Conservation (phyloP, 2,329 filamentous ascomycete species). For the Fusarium sororula region DNA sequence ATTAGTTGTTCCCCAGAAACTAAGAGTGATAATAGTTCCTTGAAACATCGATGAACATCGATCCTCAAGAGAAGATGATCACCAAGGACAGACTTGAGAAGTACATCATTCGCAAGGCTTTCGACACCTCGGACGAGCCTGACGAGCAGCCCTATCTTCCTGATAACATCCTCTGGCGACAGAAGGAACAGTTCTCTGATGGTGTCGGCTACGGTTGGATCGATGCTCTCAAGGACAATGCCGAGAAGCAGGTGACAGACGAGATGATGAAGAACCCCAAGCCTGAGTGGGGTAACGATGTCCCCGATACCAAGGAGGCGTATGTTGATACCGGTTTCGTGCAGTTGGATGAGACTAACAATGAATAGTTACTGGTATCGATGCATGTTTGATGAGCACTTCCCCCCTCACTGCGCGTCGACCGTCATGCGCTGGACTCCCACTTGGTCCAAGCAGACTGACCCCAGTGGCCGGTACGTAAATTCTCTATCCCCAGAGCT, state of each 20-base stretch:
- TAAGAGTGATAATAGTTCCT: slow-evolving; percentile 71
- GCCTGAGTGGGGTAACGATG: slow-evolving; percentile 91
- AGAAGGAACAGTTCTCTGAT: slow-evolving; percentile 99
- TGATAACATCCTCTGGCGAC: slow-evolving; percentile 93
- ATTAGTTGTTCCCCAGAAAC: slow-evolving; percentile 3
- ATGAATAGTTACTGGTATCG: slow-evolving; percentile 88
- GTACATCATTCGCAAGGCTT: slow-evolving; percentile 97
- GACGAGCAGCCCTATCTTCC: slow-evolving; percentile 87
- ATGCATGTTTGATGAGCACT: slow-evolving; percentile 98
- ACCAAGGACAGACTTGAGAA: slow-evolving; percentile 91
- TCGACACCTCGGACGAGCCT: slow-evolving; percentile 91
- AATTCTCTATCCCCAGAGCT: neutral
- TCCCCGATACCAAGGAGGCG: slow-evolving; percentile 97
- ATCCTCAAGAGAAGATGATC: slow-evolving; percentile 96
- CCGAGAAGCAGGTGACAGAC: slow-evolving; percentile 88
- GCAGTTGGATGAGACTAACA: slow-evolving; percentile 37
- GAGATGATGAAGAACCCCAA: slow-evolving; percentile 99
- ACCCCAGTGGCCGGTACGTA: slow-evolving; percentile 85
- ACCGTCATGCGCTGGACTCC: slow-evolving; percentile 98
- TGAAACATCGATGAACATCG: slow-evolving; percentile 90
- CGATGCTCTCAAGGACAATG: slow-evolving; percentile 94
- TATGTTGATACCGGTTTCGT: slow-evolving; percentile 54
- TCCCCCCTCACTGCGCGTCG: slow-evolving; percentile 87
- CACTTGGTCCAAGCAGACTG: slow-evolving; percentile 95
- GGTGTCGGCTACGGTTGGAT: slow-evolving; percentile 99